Evolutionary conservation across 805 yeast species (phyloP).

Genomic region (Brettanomyces custersianus): DNA sequence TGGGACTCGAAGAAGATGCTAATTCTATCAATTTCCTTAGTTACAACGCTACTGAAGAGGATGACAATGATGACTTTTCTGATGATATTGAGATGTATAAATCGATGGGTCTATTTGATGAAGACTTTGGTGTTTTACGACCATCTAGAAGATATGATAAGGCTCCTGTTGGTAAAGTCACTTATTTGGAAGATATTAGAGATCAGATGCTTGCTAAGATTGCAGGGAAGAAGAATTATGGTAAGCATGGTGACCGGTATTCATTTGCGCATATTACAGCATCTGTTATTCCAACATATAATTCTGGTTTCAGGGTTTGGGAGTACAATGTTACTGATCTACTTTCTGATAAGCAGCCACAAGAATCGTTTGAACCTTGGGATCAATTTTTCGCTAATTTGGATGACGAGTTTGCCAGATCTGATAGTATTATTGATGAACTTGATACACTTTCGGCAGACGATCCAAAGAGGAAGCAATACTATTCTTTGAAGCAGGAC

Average conservation of each 20-base stretch:
- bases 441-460: conserved; percentile 5
- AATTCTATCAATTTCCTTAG: conserved; percentile 6
- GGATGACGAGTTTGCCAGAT: conserved; percentile 27
- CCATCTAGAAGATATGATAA: conserved; percentile 40
- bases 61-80: conserved; percentile 17
- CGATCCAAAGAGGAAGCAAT: conserved; percentile 6
- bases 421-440: conserved; percentile 19
- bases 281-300: conserved; percentile 76
- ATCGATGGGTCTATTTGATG: conserved; percentile 10
- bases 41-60: conserved; percentile 21
- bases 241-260: conserved; percentile 45
- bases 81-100: conserved; percentile 14
- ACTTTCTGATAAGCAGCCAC: conserved; percentile 10
- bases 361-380: conserved; percentile 41
- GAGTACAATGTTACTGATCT: conserved; percentile 68
- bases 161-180: conserved; percentile 56
- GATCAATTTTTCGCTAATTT: conserved; percentile 42
- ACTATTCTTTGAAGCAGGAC: conserved; percentile 28
- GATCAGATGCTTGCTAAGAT: conserved; percentile 42
- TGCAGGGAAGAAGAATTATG: conserved; percentile 36
- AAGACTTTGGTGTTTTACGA: conserved; percentile 1
- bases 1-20: conserved; percentile 17
- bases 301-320: conserved; percentile 79
- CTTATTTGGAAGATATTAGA: conserved; percentile 52
- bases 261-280: conserved; percentile 62